A percentile compares a stretch with the other conserved stretches of the same genome.
Evolutionary conservation across 345 rosid genomes (phyloP).

Genomic region (Hibiscus mutabilis): DNA sequence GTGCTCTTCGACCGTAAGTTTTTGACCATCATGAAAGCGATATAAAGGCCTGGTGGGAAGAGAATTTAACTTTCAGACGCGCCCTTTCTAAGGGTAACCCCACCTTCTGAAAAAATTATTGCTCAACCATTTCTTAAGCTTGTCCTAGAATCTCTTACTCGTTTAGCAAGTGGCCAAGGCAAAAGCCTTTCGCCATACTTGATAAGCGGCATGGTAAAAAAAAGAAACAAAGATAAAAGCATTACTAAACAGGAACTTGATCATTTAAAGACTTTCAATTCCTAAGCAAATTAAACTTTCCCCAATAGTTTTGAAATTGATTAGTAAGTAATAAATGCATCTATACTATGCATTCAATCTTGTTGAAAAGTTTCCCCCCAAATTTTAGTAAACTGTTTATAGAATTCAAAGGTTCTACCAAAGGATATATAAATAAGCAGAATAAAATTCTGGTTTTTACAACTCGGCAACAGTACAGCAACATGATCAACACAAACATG

Average conservation of each 20-base stretch:
- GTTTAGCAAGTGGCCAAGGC: conserved; percentile 64
- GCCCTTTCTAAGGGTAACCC: conserved; percentile 60
- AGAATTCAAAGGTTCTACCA: too few relatives aligned
- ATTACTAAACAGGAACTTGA: background rate
- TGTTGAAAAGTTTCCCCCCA: too few relatives aligned
- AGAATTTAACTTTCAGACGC: conserved; percentile 68
- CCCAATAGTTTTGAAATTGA: too few relatives aligned
- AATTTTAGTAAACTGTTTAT: too few relatives aligned
- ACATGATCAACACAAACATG: too few relatives aligned
- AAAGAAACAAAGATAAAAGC: background rate
- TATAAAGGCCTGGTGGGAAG: conserved; percentile 70
- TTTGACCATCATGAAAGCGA: conserved; percentile 82
- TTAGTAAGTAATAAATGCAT: too few relatives aligned
- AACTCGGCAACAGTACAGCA: too few relatives aligned
- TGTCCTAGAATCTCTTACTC: conserved; percentile 77
- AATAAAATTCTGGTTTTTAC: too few relatives aligned
- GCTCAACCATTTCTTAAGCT: conserved; percentile 50
- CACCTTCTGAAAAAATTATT: conserved; percentile 69
- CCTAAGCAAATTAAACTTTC: too few relatives aligned
- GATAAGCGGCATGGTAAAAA: conserved; percentile 49
- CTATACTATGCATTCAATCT: too few relatives aligned
- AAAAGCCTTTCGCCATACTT: conserved; percentile 67
- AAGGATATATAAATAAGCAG: too few relatives aligned
- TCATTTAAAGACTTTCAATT: background rate
- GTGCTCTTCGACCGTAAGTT: conserved; percentile 9